Evolutionary conservation across 169 alveolate species (phyloP).

Genomic region (Plasmodium vivax): DNA sequence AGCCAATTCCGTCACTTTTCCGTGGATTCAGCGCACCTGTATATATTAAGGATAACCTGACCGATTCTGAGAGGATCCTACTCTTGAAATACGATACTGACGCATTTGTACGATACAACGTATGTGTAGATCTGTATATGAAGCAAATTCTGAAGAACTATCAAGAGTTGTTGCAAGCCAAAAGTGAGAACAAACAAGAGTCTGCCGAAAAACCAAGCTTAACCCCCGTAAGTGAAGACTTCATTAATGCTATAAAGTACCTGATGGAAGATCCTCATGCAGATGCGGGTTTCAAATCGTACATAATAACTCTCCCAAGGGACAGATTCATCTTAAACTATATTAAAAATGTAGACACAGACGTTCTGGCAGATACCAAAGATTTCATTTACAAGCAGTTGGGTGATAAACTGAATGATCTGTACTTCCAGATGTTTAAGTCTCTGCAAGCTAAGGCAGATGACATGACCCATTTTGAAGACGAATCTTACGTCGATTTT

Average conservation of each 20-base stretch:
- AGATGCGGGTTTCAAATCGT: constrained; percentile 66
- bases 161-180: constrained; percentile 37
- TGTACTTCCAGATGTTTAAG: constrained; percentile 15
- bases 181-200: neutral
- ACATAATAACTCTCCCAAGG: constrained; percentile 46
- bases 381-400: constrained; percentile 47
- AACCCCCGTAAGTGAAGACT: constrained; percentile 56
- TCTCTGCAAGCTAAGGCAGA: constrained; percentile 13
- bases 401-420: constrained; percentile 24
- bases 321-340: constrained; percentile 31
- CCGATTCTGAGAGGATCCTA: constrained; percentile 88
- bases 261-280: constrained; percentile 53
- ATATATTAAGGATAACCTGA: constrained; percentile 85
- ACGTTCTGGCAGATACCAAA: constrained; percentile 53
- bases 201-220: neutral
- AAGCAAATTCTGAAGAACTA: constrained; percentile 71
- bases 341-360: constrained; percentile 49
- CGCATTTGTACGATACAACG: constrained; percentile 83
- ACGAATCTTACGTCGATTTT: constrained; percentile 73
- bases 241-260: constrained; percentile 55
- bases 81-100: constrained; percentile 91
- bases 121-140: constrained; percentile 76
- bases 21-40: constrained; percentile 95
- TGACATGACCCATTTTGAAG: constrained; percentile 67
- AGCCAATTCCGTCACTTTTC: constrained; percentile 89